phyloP scores from a whole-genome alignment of 139 green algal species.

The Closterium sp. region DNA sequence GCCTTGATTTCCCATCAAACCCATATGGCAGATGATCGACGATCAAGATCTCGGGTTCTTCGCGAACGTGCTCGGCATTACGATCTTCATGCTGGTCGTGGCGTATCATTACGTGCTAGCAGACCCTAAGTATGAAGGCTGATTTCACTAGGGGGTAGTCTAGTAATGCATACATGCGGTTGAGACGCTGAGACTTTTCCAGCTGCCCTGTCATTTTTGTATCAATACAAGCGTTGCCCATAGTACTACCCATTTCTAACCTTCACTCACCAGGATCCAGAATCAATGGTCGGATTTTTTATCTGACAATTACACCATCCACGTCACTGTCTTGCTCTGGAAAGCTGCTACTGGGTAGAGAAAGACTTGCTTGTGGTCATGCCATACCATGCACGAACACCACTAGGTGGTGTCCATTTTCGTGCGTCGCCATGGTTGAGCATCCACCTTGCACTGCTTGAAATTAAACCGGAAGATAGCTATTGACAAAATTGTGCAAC shows the following conservation, averaged over 20 bases:
- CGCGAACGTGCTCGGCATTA: conserved; percentile 52
- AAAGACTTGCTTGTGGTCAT: too few species aligned
- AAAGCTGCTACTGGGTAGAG: too few species aligned
- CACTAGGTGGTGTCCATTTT: too few species aligned
- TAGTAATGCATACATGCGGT: background rate
- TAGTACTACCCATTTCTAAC: background rate
- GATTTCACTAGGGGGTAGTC: background rate
- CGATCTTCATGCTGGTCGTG: conserved; percentile 56
- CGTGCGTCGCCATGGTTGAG: too few species aligned
- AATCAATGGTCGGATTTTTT: background rate
- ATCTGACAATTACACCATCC: background rate
- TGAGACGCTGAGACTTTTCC: background rate
- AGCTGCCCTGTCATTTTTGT: background rate
- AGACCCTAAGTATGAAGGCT: conserved; percentile 29
- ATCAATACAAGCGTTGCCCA: background rate
- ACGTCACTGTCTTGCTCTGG: too few species aligned
- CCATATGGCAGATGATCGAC: conserved; percentile 53
- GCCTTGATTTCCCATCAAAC: background rate
- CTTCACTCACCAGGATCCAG: background rate
- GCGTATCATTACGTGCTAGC: conserved; percentile 58
- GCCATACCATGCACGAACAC: too few species aligned
- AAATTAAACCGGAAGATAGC: too few species aligned
- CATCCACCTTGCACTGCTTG: too few species aligned
- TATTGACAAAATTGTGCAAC: background rate
- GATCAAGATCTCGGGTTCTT: conserved; percentile 56